Conservation (phyloP, 2,329 filamentous ascomycete species). For the Talaromyces sp. region DNA sequence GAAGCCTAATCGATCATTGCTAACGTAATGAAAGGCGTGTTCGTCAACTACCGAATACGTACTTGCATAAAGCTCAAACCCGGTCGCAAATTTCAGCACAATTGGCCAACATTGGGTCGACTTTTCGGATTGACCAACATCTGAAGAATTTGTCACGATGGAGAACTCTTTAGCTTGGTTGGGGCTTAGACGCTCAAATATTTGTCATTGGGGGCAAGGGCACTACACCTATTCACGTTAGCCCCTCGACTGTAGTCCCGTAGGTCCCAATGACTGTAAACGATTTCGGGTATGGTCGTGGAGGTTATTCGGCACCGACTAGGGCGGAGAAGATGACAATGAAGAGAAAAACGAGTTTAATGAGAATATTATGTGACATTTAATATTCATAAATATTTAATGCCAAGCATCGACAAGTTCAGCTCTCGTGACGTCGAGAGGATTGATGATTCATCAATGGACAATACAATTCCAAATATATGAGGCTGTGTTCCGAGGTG, state of each 20-base stretch:
- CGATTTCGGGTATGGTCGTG: not conserved
- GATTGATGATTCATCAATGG: not conserved
- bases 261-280: not conserved
- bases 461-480: conserved; percentile 14
- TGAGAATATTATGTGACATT: not conserved
- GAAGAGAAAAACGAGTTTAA: not conserved
- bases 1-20: not conserved
- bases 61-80: not conserved
- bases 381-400: not conserved
- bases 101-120: not conserved
- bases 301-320: not conserved
- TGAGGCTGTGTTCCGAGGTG: conserved; percentile 11
- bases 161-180: not conserved
- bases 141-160: conserved; percentile 5
- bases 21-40: not conserved
- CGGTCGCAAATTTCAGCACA: not conserved
- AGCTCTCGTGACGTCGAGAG: conserved; percentile 6
- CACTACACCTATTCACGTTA: not conserved
- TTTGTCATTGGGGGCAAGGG: conserved; percentile 7
- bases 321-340: not conserved
- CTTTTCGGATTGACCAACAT: not conserved
- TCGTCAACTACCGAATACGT: conserved; percentile 12
- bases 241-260: not conserved
- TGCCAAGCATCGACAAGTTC: not conserved
- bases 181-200: conserved; percentile 1